Conservation (phyloP, 768 basidiomycete species). For the Chiua virens region DNA sequence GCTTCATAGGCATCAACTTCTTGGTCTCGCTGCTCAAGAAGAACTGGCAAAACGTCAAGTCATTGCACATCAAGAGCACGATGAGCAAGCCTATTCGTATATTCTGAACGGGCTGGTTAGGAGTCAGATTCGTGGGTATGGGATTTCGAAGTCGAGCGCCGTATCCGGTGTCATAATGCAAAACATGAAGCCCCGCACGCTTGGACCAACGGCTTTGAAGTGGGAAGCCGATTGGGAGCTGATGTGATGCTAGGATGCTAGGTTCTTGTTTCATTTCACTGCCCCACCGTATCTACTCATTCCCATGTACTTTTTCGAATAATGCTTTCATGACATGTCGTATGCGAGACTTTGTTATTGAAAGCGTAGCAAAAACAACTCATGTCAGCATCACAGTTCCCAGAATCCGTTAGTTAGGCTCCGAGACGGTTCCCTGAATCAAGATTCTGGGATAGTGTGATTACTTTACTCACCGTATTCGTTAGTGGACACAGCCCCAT, state of each 20-base stretch:
- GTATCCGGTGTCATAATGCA: constrained; percentile 63
- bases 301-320: constrained; percentile 22
- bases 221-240: constrained; percentile 89
- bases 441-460: not conserved
- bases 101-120: constrained; percentile 53
- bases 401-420: constrained; percentile 4
- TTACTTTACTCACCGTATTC: not conserved
- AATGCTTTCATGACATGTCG: constrained; percentile 11
- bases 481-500: constrained; percentile 13
- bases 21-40: constrained; percentile 98
- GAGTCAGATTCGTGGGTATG: constrained; percentile 14
- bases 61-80: constrained; percentile 96
- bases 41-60: constrained; percentile 99
- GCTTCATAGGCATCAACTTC: constrained; percentile 91
- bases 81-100: constrained; percentile 99
- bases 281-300: constrained; percentile 11
- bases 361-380: no score
- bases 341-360: constrained; percentile 7
- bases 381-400: constrained; percentile 11
- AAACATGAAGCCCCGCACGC: constrained; percentile 97
- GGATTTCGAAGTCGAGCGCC: constrained; percentile 17
- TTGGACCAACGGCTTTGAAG: constrained; percentile 86
- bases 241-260: constrained; percentile 44
- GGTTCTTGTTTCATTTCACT: constrained; percentile 18
- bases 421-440: constrained; percentile 6